phyloP scores from a whole-genome alignment of 345 rosid genomes.

The Dipteronia sinensis region DNA sequence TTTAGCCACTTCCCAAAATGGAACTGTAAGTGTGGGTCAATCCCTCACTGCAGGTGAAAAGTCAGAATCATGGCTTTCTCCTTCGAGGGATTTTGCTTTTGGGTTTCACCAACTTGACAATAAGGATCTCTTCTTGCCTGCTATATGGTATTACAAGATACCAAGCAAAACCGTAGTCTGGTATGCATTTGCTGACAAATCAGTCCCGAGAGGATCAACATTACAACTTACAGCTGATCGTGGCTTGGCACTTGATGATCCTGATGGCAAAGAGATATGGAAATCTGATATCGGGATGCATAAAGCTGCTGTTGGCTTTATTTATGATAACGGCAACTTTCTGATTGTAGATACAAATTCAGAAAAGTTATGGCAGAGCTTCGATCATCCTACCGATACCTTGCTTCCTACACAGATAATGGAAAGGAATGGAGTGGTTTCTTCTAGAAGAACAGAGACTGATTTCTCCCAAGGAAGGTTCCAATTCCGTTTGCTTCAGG shows the following conservation, averaged over 20 bases:
- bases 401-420: conserved; percentile 39
- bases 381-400: conserved; percentile 37
- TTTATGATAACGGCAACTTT: conserved; percentile 38
- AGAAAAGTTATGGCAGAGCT: conserved; percentile 33
- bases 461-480: conserved; percentile 46
- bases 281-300: not conserved
- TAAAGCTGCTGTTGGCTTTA: conserved; percentile 20
- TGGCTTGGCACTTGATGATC: conserved; percentile 26
- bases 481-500: conserved; percentile 23
- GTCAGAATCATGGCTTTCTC: conserved; percentile 27
- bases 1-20: conserved; percentile 2
- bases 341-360: conserved; percentile 13
- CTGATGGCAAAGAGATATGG: conserved; percentile 33
- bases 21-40: not conserved
- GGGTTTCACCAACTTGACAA: conserved; percentile 30
- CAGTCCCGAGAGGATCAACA: conserved; percentile 31
- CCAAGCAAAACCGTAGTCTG: conserved; percentile 34
- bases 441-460: conserved; percentile 23
- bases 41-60: conserved; percentile 13
- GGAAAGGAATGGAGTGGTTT: conserved; percentile 14
- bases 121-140: conserved; percentile 29
- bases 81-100: conserved; percentile 35
- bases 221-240: conserved; percentile 22
- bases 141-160: conserved; percentile 38
- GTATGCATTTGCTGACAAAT: conserved; percentile 27